Conservation (phyloP, 345 rosid genomes). For the Populus simonii region DNA sequence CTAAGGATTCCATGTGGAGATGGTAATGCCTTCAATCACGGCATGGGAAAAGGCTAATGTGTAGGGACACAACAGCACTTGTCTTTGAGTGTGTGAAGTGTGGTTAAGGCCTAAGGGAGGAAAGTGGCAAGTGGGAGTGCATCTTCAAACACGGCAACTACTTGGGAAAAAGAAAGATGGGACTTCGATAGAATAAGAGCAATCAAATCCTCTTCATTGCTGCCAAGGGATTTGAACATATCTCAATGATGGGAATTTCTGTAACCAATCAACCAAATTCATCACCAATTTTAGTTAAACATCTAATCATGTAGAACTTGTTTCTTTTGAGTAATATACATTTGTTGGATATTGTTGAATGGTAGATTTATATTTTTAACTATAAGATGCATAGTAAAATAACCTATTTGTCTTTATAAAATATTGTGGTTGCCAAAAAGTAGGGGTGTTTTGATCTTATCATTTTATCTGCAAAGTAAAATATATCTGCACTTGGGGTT, state of each 20-base stretch:
- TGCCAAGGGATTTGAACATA: background rate
- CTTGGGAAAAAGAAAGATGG: background rate
- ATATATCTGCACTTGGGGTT: no score
- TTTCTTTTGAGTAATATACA: no score
- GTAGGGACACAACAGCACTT: background rate
- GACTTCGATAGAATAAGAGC: background rate
- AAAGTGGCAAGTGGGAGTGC: background rate
- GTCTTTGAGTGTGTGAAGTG: background rate
- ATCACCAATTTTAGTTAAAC: background rate
- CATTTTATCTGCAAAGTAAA: no score
- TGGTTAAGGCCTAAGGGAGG: background rate
- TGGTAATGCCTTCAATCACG: conserved; percentile 29
- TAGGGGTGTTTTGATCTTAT: no score
- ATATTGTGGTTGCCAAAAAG: no score
- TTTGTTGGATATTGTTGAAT: no score
- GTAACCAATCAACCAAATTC: background rate
- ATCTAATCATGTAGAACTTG: background rate
- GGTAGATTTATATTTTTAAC: no score
- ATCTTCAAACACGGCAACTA: background rate
- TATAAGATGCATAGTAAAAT: no score
- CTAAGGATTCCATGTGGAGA: background rate
- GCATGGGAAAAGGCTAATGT: conserved; percentile 10
- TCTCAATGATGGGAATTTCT: background rate
- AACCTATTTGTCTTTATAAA: no score
- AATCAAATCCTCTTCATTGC: background rate